Base-by-base conservation (phyloP, 768 basidiomycete genomes). In the Suillus subaureus region DNA sequence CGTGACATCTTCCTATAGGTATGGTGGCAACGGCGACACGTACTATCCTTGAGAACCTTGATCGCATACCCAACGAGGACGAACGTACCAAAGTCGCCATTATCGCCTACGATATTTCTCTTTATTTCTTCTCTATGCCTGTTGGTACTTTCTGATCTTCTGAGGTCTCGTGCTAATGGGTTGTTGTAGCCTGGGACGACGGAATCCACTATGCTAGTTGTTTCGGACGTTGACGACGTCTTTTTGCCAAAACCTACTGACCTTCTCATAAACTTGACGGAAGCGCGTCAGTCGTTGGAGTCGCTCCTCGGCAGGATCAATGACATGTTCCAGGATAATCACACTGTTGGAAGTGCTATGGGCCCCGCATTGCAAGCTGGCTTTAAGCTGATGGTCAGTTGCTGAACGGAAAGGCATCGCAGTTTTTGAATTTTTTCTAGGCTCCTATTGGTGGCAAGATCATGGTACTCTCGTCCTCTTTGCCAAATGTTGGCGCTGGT, bases 21-120 rank as follows among this genome's bases (percentile, higher is more conserved):
- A 99, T 99, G 97, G 94, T 99, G 57, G 97, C 97, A 16, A 98
- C 96, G 66, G 97, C 97, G 23, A 97, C 96, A 7, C 89, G 97
- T 52, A 97, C 97, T 1, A 94, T 99, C 70, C 84, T 98, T 57
- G 97, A 99, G 79, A 96, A 90, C 71, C 82, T 99, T 66, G 96
- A 97, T 69, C 90, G 95, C 62, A 89, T 99, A 67, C 97, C 97
- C 18, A 96, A 99, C 77, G 94, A 94, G 65, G 96, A 97, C 71
- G 85, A 89, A 64, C 84, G 97, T 67, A 97, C 96, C 58, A 97
- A 97, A 79, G 85, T 98, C 57, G 90, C 94, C 16, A 87, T 99
- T 69, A 88, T 99, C 72, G 94, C 92, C 64, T 98, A 92, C 69
- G 97, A 99, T 71, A 86, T 88, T 1, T 92, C 94, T 1, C 79